Evolutionary conservation across 2,329 filamentous ascomycete species (phyloP).

Genomic region (Aureobasidium sp.): DNA sequence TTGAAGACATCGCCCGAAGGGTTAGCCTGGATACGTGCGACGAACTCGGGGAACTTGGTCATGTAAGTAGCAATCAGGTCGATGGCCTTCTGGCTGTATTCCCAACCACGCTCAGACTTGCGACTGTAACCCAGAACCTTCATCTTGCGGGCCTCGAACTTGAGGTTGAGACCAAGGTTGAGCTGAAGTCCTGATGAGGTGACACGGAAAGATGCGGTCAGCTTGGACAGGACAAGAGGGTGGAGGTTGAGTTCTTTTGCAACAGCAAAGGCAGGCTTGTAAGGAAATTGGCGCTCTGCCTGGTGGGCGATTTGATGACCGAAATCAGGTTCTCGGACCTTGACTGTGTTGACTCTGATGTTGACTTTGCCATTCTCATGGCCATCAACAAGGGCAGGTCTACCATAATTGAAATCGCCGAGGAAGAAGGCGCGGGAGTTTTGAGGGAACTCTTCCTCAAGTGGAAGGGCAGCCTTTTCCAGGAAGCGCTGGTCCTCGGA

Average conservation of each 20-base stretch:
- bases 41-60: conserved; percentile 90
- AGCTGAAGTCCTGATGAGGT: conserved; percentile 72
- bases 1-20: conserved; percentile 77
- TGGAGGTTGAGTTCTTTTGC: conserved; percentile 75
- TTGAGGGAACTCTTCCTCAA: conserved; percentile 84
- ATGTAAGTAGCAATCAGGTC: conserved; percentile 81
- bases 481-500: conserved; percentile 92
- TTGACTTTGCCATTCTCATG: conserved; percentile 70
- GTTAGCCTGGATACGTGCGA: conserved; percentile 77
- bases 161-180: conserved; percentile 90
- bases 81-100: conserved; percentile 82
- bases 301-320: conserved; percentile 63
- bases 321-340: conserved; percentile 73
- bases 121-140: conserved; percentile 95
- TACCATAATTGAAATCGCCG: conserved; percentile 85
- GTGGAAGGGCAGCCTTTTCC: conserved; percentile 76
- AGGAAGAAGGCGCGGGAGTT: conserved; percentile 85
- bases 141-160: conserved; percentile 90
- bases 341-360: conserved; percentile 66
- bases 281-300: conserved; percentile 64
- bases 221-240: conserved; percentile 83
- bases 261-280: conserved; percentile 82
- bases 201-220: conserved; percentile 89
- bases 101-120: conserved; percentile 81
- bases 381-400: conserved; percentile 73